These are phyloP conservation scores for Blumeriella jaapii DNA, from an alignment of 2,329 filamentous ascomycete species.

Conservation along the genomic window DNA sequence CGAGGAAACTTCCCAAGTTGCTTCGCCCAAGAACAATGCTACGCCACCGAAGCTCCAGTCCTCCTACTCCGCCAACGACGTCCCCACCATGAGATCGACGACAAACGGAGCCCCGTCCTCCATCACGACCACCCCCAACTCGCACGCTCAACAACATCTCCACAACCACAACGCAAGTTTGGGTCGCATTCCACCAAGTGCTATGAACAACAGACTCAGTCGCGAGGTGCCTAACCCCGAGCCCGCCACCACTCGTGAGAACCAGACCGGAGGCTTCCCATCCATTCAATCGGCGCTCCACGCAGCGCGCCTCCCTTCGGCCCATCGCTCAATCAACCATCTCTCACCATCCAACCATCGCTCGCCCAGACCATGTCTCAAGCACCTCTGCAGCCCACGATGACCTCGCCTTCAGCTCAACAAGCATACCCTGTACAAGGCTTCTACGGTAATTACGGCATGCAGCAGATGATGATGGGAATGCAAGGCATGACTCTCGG, in stretches of 20 bases:
- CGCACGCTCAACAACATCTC: constrained; percentile 44
- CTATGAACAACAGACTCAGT: constrained; percentile 57
- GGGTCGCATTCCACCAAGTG: constrained; percentile 61
- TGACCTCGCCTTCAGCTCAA: constrained; percentile 22
- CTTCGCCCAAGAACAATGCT: constrained; percentile 33
- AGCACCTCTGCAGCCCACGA: constrained; percentile 17
- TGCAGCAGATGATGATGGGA: constrained; percentile 53
- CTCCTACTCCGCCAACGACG: constrained; percentile 82
- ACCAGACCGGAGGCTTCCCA: constrained; percentile 38
- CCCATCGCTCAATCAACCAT: too few species aligned
- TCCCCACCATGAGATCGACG: constrained; percentile 64
- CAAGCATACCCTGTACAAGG: constrained; percentile 22
- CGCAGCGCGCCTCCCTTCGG: constrained; percentile 72
- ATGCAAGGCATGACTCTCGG: constrained; percentile 56
- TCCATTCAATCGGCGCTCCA: constrained; percentile 65
- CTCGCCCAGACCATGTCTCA: constrained; percentile 30
- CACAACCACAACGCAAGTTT: constrained; percentile 72
- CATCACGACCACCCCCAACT: constrained; percentile 35
- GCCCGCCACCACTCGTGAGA: constrained; percentile 39
- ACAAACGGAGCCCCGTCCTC: constrained; percentile 33
- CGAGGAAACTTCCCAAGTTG: constrained; percentile 26
- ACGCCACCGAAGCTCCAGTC: constrained; percentile 68
- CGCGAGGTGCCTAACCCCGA: constrained; percentile 46
- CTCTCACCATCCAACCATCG: too few species aligned
- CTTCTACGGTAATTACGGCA: constrained; percentile 30